Base-by-base conservation (phyloP, 768 basidiomycete species). In the Pleurotus tuber-regium region DNA sequence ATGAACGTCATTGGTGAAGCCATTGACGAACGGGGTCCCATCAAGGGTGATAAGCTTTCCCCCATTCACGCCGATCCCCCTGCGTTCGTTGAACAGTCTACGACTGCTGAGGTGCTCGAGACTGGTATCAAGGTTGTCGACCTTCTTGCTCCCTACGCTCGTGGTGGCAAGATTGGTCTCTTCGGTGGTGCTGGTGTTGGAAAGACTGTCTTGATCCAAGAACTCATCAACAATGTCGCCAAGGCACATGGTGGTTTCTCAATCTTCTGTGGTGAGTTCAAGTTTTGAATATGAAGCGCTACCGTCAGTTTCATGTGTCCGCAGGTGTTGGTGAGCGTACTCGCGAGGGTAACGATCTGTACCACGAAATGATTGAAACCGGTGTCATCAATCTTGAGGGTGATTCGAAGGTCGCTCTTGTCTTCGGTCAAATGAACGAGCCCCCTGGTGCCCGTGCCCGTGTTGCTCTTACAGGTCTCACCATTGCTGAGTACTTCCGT, bases 161-260 rank as follows among this genome's bases (percentile, higher is more conserved):
- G 97, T 87, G 97, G 97, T 79, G 97, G 97, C 75, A 99, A 99
- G 77, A 98, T 99, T 71, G 97, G 97, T 83, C 90, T 99, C 64
- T 97, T 99, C 76, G 97, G 97, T 66, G 97, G 97, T 88, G 97
- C 97, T 62, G 97, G 97, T 89, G 97, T 99, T 78, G 97, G 97
- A 64, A 99, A 99, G 84, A 98, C 97, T 52, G 97, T 99, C 68
- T 78, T 98, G 75, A 98, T 98, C 72, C 96, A 98, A 73, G 95
- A 98, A 70, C 88, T 99, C 67, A 99, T 99, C 79, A 98, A 99
- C 87, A 99, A 99, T 80, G 94, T 99, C 67, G 97, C 97, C 66
- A 99, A 99, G 80, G 97, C 97, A 48, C 97, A 99, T 71, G 97
- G 97, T 92, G 97, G 97, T 92, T 98, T 98, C 90, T 99, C 97